These are phyloP conservation scores for Saturnispora sekii DNA, from an alignment of 805 yeast species.

Conservation along the genomic window DNA sequence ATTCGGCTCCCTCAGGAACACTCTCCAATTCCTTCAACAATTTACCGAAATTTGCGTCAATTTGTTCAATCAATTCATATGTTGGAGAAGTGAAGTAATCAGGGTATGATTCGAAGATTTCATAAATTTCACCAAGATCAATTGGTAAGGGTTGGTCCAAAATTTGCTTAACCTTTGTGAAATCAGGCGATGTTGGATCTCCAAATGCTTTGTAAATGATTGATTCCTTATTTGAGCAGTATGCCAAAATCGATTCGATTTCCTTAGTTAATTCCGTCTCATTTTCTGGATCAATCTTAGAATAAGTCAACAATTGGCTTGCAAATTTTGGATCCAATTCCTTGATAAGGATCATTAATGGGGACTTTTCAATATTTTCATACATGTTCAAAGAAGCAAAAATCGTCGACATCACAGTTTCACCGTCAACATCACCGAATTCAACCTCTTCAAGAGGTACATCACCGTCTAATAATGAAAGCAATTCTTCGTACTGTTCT, in stretches of 20 bases:
- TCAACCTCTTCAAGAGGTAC: background rate
- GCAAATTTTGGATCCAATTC: conserved; percentile 21
- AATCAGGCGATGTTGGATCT: conserved; percentile 15
- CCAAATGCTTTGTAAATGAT: conserved; percentile 18
- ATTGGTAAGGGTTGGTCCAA: conserved; percentile 21
- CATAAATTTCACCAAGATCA: conserved; percentile 19
- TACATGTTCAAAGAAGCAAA: conserved; percentile 20
- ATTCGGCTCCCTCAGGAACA: conserved; percentile 17
- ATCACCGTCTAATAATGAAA: conserved; percentile 1
- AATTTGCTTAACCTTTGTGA: conserved; percentile 15
- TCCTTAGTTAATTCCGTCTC: conserved; percentile 14
- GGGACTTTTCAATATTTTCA: conserved; percentile 16
- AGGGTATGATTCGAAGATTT: conserved; percentile 18
- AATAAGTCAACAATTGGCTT: conserved; percentile 14
- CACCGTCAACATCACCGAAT: conserved; percentile 9
- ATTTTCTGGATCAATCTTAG: conserved; percentile 15
- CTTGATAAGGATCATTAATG: conserved; percentile 16
- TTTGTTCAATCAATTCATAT: conserved; percentile 12
- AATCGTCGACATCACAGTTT: conserved; percentile 12
- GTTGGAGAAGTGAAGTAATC: conserved; percentile 16
- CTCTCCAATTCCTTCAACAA: conserved; percentile 18
- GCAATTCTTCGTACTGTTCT: conserved; percentile 10
- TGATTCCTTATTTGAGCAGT: conserved; percentile 16
- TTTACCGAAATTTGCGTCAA: conserved; percentile 19
- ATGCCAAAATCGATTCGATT: conserved; percentile 14